These are phyloP conservation scores for Pisolithus thermaeus DNA, from an alignment of 1,284 basidiomycete species.

Conservation along the genomic window DNA sequence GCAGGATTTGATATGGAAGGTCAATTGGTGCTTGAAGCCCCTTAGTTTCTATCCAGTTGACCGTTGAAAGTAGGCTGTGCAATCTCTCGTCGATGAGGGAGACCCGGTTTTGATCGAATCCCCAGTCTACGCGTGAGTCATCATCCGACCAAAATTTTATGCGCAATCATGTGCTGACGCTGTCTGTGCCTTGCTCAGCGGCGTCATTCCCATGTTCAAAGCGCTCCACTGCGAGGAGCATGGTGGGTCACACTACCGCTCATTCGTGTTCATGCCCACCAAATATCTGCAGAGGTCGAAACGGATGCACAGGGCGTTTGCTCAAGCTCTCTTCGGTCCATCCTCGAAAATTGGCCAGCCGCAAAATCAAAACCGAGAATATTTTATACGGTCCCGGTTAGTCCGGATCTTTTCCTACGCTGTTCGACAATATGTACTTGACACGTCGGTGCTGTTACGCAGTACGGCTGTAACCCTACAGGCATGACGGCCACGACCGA, in stretches of 20 bases:
- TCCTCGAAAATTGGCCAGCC: constrained; percentile 73
- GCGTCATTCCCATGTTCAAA: constrained; percentile 59
- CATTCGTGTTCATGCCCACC: background rate
- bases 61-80: constrained; percentile 39
- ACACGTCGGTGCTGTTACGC: constrained; percentile 4
- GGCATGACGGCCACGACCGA: constrained; percentile 72
- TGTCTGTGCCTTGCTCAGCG: constrained; percentile 34
- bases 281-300: constrained; percentile 58
- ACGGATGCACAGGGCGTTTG: constrained; percentile 77
- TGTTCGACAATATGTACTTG: constrained; percentile 2
- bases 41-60: constrained; percentile 5
- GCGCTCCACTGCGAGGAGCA: constrained; percentile 55
- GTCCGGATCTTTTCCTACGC: constrained; percentile 18
- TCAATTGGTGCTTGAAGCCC: constrained; percentile 20
- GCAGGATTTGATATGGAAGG: constrained; percentile 88
- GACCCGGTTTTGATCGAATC: constrained; percentile 83
- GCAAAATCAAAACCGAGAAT: constrained; percentile 73
- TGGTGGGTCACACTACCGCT: constrained; percentile 37
- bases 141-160: constrained; percentile 1
- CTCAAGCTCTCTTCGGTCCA: constrained; percentile 55
- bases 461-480: constrained; percentile 84
- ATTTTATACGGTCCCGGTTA: constrained; percentile 78
- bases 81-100: constrained; percentile 68
- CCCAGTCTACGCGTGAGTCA: constrained; percentile 76
- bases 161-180: constrained; percentile 7